Base-by-base conservation (phyloP, 768 basidiomycete genomes). In the Agrocybe praecox region DNA sequence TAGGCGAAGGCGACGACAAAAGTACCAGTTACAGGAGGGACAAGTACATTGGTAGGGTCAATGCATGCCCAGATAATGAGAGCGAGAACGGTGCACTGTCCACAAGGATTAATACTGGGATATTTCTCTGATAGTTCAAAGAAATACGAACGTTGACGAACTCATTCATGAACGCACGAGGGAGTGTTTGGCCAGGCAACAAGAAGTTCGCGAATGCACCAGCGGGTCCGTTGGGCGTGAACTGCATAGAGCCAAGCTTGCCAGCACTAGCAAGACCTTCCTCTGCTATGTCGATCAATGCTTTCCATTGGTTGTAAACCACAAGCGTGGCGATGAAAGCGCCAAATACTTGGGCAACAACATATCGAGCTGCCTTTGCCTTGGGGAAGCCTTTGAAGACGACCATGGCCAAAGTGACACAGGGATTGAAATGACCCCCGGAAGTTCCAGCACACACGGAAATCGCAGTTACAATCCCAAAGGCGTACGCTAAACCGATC, bases 381-480 rank as follows among this genome's bases (percentile, higher is more conserved):
- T 68, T 52, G 1, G 88, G 84, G 68, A 87, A 85, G 0, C 79
- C 79, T 57, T 73, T 82, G 74, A 83, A 82, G 14, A 87, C 10
- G 17, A 76, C 71, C 43, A 79, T 70, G 8, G 79, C 69, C 47
- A 88, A 71, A 2, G 87, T 85, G 19, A 89, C 76, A 47, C 81
- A 78, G 2, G 90, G 91, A 52, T 78, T 86, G 67, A 89, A 84
- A 62, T 89, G 88, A 18, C 86, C 82, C 10, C 83, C 84, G 12
- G 85, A 87, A 0, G 85, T 78, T 17, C 80, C 67, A 5, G 70
- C 71, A 49, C 81, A 85, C 23, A 86, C 69, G 9, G 70, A 67
- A 50, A 89, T 65, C 0, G 87, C 88, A 48, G 87, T 76, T 14
- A 86, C 60, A 58, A 88, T 85, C 22, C 88, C 87, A 33, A 80